Conservation (phyloP, 768 basidiomycete genomes). For the Pulveroboletus sp. region DNA sequence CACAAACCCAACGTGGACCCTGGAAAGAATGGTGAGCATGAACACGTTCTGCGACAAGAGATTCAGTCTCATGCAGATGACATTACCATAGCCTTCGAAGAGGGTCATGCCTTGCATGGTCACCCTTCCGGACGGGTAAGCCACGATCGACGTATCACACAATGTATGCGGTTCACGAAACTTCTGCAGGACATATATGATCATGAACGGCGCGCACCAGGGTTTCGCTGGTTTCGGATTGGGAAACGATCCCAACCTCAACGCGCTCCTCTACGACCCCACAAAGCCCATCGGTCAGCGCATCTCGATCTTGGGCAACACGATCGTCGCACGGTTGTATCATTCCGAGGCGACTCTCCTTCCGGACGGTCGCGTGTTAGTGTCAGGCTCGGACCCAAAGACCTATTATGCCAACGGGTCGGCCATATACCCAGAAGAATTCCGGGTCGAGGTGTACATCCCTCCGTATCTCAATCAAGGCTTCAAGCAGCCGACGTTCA, state of each 20-base stretch:
- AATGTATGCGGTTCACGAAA: constrained; percentile 3
- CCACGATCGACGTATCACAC: too few relatives aligned
- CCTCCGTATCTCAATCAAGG: constrained; percentile 80
- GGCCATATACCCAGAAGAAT: constrained; percentile 64
- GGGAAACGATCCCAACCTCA: constrained; percentile 56
- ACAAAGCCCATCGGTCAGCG: constrained; percentile 53
- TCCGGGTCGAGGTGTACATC: constrained; percentile 75
- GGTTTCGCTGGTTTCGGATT: constrained; percentile 75
- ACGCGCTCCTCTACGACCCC: constrained; percentile 70
- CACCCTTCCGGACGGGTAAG: constrained; percentile 47
- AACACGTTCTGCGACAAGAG: neutral
- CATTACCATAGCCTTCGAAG: constrained; percentile 48
- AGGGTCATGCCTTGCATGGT: constrained; percentile 78
- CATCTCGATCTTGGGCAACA: constrained; percentile 61
- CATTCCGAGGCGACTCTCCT: constrained; percentile 76
- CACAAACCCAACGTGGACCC: constrained; percentile 55
- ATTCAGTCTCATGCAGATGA: neutral
- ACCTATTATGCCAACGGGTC: constrained; percentile 39
- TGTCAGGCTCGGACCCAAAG: constrained; percentile 75
- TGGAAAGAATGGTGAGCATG: constrained; percentile 72
- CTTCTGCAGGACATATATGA: constrained; percentile 64
- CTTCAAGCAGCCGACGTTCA: constrained; percentile 57
- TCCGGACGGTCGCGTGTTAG: constrained; percentile 68
- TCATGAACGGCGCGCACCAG: constrained; percentile 68
- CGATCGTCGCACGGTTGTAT: constrained; percentile 72